Evolutionary conservation across 306 rosid species (phyloP).

Genomic region (Castanea mollissima): DNA sequence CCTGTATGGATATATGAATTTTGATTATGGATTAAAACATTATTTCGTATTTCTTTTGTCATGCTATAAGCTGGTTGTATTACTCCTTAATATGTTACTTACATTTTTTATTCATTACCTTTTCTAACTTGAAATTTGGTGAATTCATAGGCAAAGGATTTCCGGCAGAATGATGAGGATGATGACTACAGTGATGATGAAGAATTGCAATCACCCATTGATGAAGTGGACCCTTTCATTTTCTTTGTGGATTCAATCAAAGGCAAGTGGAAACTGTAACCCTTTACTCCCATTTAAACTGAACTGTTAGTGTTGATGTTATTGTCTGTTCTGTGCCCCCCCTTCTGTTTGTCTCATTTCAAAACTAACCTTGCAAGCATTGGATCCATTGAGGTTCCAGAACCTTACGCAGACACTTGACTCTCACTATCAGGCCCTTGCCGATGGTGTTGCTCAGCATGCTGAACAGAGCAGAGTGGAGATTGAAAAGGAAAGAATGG

Average conservation of each 20-base stretch:
- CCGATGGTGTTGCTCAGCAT: slow-evolving; percentile 83
- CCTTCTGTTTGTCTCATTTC: neutral
- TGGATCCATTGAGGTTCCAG: slow-evolving; percentile 74
- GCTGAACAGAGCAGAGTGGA: slow-evolving; percentile 87
- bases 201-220: slow-evolving; percentile 96
- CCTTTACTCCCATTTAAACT: neutral
- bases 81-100: neutral
- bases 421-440: slow-evolving; percentile 84
- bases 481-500: slow-evolving; percentile 79
- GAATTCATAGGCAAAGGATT: slow-evolving; percentile 65
- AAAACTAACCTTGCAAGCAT: slow-evolving; percentile 58
- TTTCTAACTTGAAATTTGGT: slow-evolving; percentile 9
- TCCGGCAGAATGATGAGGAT: slow-evolving; percentile 56
- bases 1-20: neutral
- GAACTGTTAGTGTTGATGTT: neutral
- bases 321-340: slow-evolving; percentile 2
- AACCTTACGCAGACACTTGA: slow-evolving; percentile 80
- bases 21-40: neutral
- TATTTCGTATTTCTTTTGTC: neutral
- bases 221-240: slow-evolving; percentile 94
- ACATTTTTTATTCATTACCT: slow-evolving; percentile 7
- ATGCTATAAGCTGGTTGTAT: neutral
- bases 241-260: slow-evolving; percentile 83
- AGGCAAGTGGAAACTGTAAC: slow-evolving; percentile 37
- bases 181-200: slow-evolving; percentile 92